phyloP scores from a whole-genome alignment of 257 asterid species.

The Anisodus tanguticus region DNA sequence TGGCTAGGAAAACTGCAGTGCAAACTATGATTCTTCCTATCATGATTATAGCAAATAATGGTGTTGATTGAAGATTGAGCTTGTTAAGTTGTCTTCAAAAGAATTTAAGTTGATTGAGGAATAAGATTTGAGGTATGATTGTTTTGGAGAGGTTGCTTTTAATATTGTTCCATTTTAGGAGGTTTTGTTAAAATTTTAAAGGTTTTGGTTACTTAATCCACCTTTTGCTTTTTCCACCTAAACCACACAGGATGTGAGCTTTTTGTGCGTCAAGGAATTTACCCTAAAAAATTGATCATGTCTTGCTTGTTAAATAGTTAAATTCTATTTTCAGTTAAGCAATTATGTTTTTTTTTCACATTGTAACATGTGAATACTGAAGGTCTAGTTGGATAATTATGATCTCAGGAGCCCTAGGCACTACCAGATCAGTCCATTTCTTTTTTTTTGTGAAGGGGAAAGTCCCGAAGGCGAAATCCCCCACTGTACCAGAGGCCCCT shows the following conservation, averaged over 20 bases:
- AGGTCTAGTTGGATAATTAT: background rate
- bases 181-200: constrained; percentile 40
- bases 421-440: background rate
- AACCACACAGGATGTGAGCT: constrained; percentile 8
- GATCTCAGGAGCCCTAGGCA: background rate
- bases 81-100: background rate
- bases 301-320: background rate
- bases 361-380: background rate
- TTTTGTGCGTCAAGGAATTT: background rate
- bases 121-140: constrained; percentile 31
- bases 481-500: no score
- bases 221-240: constrained; percentile 30
- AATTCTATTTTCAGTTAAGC: background rate
- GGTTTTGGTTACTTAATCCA: constrained; percentile 68
- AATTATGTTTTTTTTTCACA: background rate
- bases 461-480: no score
- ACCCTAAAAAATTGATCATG: background rate
- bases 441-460: no score
- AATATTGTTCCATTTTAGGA: constrained; percentile 42
- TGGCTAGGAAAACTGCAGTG: constrained; percentile 69
- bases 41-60: constrained; percentile 42
- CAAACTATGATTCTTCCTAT: constrained; percentile 62
- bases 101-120: constrained; percentile 14
- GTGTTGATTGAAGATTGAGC: background rate
- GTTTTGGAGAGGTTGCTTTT: constrained; percentile 36